Evolutionary conservation across 768 basidiomycete genomes (phyloP), one percentile per base, ranked within the genome.

Genomic region (Auricularia cornea): DNA sequence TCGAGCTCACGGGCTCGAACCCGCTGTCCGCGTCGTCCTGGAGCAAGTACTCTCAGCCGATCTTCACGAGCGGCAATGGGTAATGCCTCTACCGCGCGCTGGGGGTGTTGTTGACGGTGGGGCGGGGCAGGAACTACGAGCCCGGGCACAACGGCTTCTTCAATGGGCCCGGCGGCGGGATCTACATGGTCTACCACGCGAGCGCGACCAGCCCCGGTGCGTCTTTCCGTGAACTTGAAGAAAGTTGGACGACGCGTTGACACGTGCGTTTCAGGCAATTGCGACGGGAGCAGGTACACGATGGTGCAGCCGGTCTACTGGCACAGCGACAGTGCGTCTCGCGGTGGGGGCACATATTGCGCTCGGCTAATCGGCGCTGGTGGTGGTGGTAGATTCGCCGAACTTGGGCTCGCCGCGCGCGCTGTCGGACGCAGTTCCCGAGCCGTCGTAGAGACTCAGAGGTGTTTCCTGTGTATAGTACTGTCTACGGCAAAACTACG

Each of bases 121-220:
- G n/a, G n/a, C n/a, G n/a, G n/a, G n/a, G n/a, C 20, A 61, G 44
- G 31, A 54, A 62, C 38, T 65, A 62, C 41, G 35, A 48, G 35
- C 61, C 60, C 38, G 64, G 64, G 1, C 64, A 65, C 51, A 65
- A 65, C 31, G 64, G 64, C 51, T 65, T 65, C 51, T 65, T 65
- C 56, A 62, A 48, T 31, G 38, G 60, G 3, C 61, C 64, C 12
- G 48, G 60, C 33, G 64, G 64, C 31, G 33, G 23, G 31, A 60
- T 29, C 26, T 48, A 29, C 40, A 57, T 33, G 35, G 64, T 65
- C 31, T 65, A 56, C 23, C 64, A 65, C 33, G 64, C 64, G n/a
- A 65, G 40, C 30, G 18, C 60, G 30, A 57, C 33, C 61, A 60
- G 60, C 31, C 52, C 60, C 28, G 64, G 64, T 56, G 28, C 54